A percentile compares a stretch with the other conserved stretches of the same genome.
Conservation (phyloP, 352 stramenopile species). For the Pythium aphanidermatum region DNA sequence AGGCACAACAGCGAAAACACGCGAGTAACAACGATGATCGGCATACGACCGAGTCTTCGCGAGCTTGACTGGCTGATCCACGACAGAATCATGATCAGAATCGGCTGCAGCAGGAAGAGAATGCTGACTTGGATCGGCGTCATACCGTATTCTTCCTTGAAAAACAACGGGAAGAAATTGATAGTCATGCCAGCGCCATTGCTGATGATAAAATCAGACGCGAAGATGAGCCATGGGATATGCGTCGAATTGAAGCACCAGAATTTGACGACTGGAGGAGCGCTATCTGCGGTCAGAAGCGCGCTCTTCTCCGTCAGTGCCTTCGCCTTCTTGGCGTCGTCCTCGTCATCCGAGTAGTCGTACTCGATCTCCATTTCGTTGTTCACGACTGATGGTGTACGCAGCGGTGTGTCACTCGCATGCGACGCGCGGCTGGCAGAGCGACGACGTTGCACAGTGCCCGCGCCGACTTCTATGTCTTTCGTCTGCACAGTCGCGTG, state of each 20-base stretch:
- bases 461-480: not conserved
- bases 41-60: constrained; percentile 53
- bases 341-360: constrained; percentile 53
- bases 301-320: constrained; percentile 28
- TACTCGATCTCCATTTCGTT: constrained; percentile 65
- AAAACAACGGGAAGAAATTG: constrained; percentile 83
- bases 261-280: constrained; percentile 25
- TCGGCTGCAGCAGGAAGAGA: constrained; percentile 59
- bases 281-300: constrained; percentile 8
- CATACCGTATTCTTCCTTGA: constrained; percentile 72
- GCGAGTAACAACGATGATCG: constrained; percentile 64
- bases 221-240: constrained; percentile 64
- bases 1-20: constrained; percentile 52
- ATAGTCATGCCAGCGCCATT: constrained; percentile 82
- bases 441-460: not conserved
- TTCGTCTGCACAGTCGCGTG: too few relatives aligned
- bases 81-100: constrained; percentile 67
- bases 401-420: constrained; percentile 26
- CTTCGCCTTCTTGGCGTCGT: not conserved
- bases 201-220: constrained; percentile 80
- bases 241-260: constrained; percentile 59
- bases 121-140: constrained; percentile 65
- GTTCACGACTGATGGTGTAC: constrained; percentile 52
- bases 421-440: constrained; percentile 16
- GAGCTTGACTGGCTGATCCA: constrained; percentile 45